phyloP scores from a whole-genome alignment of 306 rosid genomes.

The Vicia sativa region DNA sequence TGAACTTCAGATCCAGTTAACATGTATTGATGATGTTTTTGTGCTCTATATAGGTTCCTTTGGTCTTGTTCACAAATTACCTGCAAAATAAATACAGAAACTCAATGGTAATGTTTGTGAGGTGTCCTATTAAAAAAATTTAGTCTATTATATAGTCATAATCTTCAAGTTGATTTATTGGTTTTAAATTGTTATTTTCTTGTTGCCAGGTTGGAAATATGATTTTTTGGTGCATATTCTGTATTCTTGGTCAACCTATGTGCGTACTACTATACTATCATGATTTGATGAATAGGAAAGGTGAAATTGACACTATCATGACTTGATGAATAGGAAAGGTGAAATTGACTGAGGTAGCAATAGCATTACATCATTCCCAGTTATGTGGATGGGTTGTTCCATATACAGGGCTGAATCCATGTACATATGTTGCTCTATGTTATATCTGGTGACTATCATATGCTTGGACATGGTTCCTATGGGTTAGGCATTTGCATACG shows the following conservation, averaged over 20 bases:
- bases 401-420: constrained; percentile 22
- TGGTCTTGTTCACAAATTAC: constrained; percentile 80
- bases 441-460: constrained; percentile 22
- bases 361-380: constrained; percentile 1
- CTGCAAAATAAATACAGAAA: constrained; percentile 72
- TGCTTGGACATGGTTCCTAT: constrained; percentile 16
- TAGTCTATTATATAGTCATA: not conserved
- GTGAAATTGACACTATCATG: constrained; percentile 49
- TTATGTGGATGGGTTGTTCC: constrained; percentile 18
- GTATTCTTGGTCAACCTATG: constrained; percentile 97
- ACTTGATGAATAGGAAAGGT: constrained; percentile 75
- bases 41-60: constrained; percentile 62
- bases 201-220: constrained; percentile 84
- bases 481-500: constrained; percentile 30
- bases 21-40: constrained; percentile 25
- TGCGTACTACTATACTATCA: constrained; percentile 86
- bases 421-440: constrained; percentile 39
- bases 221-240: constrained; percentile 90
- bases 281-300: constrained; percentile 86
- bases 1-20: constrained; percentile 21
- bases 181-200: constrained; percentile 24
- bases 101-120: constrained; percentile 72
- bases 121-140: constrained; percentile 13
- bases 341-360: constrained; percentile 40
- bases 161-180: constrained; percentile 20